Base-by-base conservation (phyloP, 2,329 filamentous ascomycete species). In the Beauveria brongniartii region DNA sequence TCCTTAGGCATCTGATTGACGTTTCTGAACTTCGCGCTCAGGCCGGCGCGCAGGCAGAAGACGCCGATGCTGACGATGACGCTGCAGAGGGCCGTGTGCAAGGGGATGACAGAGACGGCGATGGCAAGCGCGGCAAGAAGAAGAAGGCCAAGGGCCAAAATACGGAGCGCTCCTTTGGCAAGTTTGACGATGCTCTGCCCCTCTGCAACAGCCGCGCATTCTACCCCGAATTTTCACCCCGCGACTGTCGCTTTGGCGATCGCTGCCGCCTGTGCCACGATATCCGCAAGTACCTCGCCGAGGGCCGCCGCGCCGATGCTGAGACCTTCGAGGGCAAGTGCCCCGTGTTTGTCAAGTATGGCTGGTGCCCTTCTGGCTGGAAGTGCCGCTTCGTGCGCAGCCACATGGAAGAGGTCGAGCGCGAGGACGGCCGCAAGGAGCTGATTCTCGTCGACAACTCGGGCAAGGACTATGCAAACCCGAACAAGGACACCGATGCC, bases 331-430 rank as follows among this genome's bases (percentile, higher is more conserved):
- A 80, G 47, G 89, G 90, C 7, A 80, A 88, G 64, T 99, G 94
- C 69, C 93, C 92, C 0, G 82, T 96, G 9, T 97, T 86, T 73
- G 87, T 90, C 65, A 78, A 80, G 18, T 84, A 88, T 65, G 92
- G 92, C 14, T 84, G 80, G 64, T 99, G 94, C 68, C 82, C 84
- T 54, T 84, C 88, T 16, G 94, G 94, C 6, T 99, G 93, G 92
- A 96, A 93, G 72, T 99, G 94, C 72, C 88, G 93, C 24, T 96
- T 97, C 70, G 89, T 91, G 40, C 83, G 83, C 64, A 95, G 91
- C 64, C 94, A 99, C 74, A 94, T 91, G 68, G 81, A 86, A 64
- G 93, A 97, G 74, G 75, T 90, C 26, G 84, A 89, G 65, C 85
- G 80, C 22, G 86, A 87, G 59, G 92, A 96, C 72, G 93, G 92